These are phyloP conservation scores for Triticum turgidum DNA, from an alignment of 176 grass and related monocot genomes.

Conservation along the genomic window DNA sequence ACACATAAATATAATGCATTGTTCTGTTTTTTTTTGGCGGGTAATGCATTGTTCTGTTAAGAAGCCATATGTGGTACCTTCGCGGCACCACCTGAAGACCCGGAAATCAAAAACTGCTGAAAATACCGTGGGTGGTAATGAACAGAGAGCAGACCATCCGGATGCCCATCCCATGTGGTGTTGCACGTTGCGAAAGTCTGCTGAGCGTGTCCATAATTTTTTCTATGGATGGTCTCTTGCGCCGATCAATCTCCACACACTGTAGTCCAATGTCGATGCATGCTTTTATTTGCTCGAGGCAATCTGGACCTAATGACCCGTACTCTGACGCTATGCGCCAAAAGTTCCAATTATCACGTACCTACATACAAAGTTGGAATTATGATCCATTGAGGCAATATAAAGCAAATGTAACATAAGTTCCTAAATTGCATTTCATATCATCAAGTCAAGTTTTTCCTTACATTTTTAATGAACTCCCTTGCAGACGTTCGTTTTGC, in stretches of 20 bases:
- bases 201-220: background rate
- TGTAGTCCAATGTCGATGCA: background rate
- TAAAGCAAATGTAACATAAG: background rate
- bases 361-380: background rate
- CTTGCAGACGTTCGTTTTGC: background rate
- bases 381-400: background rate
- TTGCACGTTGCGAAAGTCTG: background rate
- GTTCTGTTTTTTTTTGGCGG: no score
- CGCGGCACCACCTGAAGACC: background rate
- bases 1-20: background rate
- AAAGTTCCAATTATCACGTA: background rate
- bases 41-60: background rate
- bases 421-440: background rate
- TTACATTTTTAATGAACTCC: slow-evolving; percentile 9
- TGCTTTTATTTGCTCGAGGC: background rate
- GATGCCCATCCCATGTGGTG: background rate
- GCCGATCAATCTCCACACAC: background rate
- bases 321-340: background rate
- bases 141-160: background rate
- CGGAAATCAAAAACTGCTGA: background rate
- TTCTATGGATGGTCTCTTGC: background rate
- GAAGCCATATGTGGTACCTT: background rate
- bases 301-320: background rate
- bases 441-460: background rate
- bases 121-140: background rate